A percentile compares a stretch with the other conserved stretches of the same genome.
Evolutionary conservation across 2,329 filamentous ascomycete species (phyloP).

Genomic region (Elsinoe necatrix): DNA sequence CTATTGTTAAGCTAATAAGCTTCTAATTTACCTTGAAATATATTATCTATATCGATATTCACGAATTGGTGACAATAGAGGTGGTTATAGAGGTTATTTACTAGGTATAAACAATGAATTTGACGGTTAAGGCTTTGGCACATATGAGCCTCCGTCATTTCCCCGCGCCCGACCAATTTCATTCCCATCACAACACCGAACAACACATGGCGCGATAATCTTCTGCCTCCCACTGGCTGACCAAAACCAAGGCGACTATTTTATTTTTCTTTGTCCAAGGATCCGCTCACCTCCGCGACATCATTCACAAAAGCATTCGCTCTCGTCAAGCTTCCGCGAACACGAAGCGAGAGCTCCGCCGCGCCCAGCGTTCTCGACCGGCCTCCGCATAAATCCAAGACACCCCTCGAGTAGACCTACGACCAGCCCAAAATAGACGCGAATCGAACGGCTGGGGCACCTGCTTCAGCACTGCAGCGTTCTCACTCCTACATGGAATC

Average conservation of each 20-base stretch:
- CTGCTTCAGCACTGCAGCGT: not conserved
- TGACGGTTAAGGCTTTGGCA: too few species aligned
- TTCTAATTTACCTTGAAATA: too few species aligned
- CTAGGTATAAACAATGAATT: too few species aligned
- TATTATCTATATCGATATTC: too few species aligned
- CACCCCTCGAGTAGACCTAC: not conserved
- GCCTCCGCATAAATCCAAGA: not conserved
- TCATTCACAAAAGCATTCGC: not conserved
- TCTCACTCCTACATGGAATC: constrained; percentile 5
- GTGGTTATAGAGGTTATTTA: too few species aligned
- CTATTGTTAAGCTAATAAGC: too few species aligned
- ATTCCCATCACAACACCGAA: constrained; percentile 9
- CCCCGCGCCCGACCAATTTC: constrained; percentile 6
- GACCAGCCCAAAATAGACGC: not conserved
- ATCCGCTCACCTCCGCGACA: constrained; percentile 2
- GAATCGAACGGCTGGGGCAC: not conserved
- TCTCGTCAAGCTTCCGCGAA: not conserved
- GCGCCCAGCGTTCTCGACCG: constrained; percentile 8
- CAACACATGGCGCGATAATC: constrained; percentile 1
- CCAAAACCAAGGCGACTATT: constrained; percentile 5
- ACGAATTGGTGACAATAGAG: too few species aligned
- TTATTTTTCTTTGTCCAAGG: not conserved
- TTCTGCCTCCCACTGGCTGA: constrained; percentile 4
- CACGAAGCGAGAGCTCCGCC: not conserved
- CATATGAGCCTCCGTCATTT: too few species aligned